These are phyloP conservation scores for Cystobasidium sp. DNA, from an alignment of 1,284 basidiomycete species.

Conservation along the genomic window DNA sequence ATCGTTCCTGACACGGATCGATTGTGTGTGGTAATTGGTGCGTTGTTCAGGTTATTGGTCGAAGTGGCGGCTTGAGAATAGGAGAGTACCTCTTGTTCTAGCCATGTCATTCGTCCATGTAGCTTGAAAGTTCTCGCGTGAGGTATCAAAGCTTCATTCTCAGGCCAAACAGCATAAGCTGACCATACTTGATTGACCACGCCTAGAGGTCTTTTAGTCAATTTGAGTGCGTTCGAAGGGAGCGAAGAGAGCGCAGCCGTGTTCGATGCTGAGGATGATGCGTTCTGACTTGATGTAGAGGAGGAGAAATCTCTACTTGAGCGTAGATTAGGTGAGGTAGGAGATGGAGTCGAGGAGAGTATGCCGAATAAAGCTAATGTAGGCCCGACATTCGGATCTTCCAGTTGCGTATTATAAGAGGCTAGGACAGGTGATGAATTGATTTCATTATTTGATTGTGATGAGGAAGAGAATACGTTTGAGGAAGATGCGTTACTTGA, in stretches of 20 bases:
- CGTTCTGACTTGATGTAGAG: background rate
- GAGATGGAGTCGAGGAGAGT: slow-evolving; percentile 8
- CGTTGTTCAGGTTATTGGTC: background rate
- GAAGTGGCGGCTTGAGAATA: slow-evolving; percentile 9
- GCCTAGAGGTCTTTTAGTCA: slow-evolving; percentile 31
- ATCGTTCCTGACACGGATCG: background rate
- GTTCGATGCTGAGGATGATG: background rate
- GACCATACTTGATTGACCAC: slow-evolving; percentile 45
- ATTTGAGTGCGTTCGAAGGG: slow-evolving; percentile 16
- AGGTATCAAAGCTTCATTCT: slow-evolving; percentile 86
- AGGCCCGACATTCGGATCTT: slow-evolving; percentile 28
- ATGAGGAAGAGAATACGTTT: background rate
- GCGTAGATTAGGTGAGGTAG: slow-evolving; percentile 3
- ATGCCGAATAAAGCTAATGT: slow-evolving; percentile 41
- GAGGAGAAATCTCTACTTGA: slow-evolving; percentile 7
- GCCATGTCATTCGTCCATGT: slow-evolving; percentile 56
- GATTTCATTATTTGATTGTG: background rate
- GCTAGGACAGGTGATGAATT: slow-evolving; percentile 23
- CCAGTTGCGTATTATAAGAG: slow-evolving; percentile 32
- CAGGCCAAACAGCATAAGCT: slow-evolving; percentile 88
- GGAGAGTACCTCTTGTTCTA: slow-evolving; percentile 45
- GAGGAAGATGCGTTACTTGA: slow-evolving; percentile 41
- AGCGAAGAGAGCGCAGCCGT: slow-evolving; percentile 5
- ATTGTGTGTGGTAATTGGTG: background rate
- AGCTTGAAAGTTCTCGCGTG: slow-evolving; percentile 85